Evolutionary conservation across 352 stramenopile species (phyloP).

Genomic region (Achlya hypogyna): DNA sequence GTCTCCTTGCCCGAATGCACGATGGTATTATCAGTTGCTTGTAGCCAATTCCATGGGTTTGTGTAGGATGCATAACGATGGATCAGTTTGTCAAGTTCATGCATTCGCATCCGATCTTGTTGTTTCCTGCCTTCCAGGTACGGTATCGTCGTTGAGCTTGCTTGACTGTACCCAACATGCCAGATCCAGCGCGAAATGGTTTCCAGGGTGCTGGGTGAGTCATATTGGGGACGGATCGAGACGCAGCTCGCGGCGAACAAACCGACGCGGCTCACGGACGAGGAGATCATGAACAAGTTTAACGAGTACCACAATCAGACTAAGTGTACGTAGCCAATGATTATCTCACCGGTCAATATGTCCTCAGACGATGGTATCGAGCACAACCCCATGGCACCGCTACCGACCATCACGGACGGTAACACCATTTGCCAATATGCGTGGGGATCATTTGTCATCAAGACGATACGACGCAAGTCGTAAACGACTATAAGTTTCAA

Average conservation of each 20-base stretch:
- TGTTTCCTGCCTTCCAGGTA: conserved; percentile 48
- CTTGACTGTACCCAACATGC: conserved; percentile 18
- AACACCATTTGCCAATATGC: no score
- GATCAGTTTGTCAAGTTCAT: conserved; percentile 48
- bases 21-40: conserved; percentile 23
- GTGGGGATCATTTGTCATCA: neutral
- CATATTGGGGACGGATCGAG: conserved; percentile 44
- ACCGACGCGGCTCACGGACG: neutral
- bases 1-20: conserved; percentile 9
- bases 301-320: conserved; percentile 6
- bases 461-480: neutral
- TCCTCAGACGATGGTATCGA: neutral
- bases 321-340: neutral
- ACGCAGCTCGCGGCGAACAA: conserved; percentile 28
- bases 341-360: neutral
- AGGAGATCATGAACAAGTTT: neutral
- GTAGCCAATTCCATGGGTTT: neutral
- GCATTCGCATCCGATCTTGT: conserved; percentile 45
- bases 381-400: neutral
- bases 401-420: no score
- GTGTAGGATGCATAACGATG: conserved; percentile 29
- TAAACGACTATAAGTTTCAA: neutral
- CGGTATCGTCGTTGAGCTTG: neutral
- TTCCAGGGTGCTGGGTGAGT: conserved; percentile 41
- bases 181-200: conserved; percentile 53